phyloP scores from a whole-genome alignment of 345 rosid species.

The thale cress (Arabidopsis thaliana) region DNA sequence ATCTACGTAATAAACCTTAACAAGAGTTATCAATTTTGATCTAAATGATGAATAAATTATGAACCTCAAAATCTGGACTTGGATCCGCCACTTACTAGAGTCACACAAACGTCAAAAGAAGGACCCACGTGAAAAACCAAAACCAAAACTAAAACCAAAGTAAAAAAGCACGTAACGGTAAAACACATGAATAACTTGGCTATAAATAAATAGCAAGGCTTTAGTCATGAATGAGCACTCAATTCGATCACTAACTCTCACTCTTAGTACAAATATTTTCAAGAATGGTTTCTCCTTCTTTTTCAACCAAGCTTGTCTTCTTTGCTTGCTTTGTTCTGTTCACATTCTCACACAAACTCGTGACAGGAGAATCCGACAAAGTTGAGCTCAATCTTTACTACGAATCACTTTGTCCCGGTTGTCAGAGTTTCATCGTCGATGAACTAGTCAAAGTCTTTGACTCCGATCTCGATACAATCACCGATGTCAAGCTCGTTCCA shows the following conservation, averaged over 20 bases:
- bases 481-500: slow-evolving; percentile 54
- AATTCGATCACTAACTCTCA: neutral
- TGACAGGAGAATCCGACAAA: slow-evolving; percentile 13
- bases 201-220: neutral
- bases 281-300: neutral
- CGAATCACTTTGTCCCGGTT: slow-evolving; percentile 53
- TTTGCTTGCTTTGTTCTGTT: neutral
- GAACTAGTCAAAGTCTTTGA: slow-evolving; percentile 38
- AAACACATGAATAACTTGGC: neutral
- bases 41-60: neutral
- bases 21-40: neutral
- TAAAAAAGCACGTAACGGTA: neutral
- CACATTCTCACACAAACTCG: slow-evolving; percentile 12
- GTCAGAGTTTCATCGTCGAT: slow-evolving; percentile 49
- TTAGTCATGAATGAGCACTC: neutral
- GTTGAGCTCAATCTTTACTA: slow-evolving; percentile 46
- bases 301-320: neutral
- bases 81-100: neutral
- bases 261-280: neutral
- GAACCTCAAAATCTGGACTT: neutral
- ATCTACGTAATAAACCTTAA: neutral
- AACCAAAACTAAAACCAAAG: neutral
- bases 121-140: neutral
- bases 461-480: slow-evolving; percentile 42
- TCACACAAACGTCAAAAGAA: neutral